Base-by-base conservation (phyloP, 345 rosid genomes). In the Citrus glauca region DNA sequence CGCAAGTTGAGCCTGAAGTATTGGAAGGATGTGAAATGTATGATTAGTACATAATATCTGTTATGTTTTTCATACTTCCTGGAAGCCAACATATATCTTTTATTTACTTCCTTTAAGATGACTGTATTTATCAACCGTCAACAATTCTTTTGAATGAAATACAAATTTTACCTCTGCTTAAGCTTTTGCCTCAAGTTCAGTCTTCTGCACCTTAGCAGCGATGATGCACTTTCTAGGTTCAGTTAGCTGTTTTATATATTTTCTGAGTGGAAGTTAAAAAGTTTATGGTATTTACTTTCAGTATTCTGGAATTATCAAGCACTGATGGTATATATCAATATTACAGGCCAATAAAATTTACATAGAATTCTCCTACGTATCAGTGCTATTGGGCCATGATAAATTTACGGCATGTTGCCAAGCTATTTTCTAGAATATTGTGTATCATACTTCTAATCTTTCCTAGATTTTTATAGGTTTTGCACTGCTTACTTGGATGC, bases 401-500 rank as follows among this genome's bases (percentile, higher is more conserved):
- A 74, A 73, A 38, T 48, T 42, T 10, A 33, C 60, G 25, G 37
- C 57, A 42, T 62, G 59, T 74, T 27, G 22, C 22, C 25, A 10
- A 11, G 70, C 73, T 69, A 25, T 74, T 62, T 35, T 42, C 27
- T 61, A 3, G 77, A 28, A 28, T 25, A 63, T 63, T 79, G 60
- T 33, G 66, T 48, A 69, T 72, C 63, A 50, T 78, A 66, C 77
- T 82, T 32, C 69, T 56, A 62, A 71, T 75, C 28, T 62, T 67
- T 71, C 69, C 55, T 66, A 1, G 61, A 53, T 17, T 70, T 77
- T 33, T 76, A 32, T 78, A 95, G 98, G 89, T 82, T 86, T 30
- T 92, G 89, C 78, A 45, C 83, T 84, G 86, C 92, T 69, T 89
- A 91, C 81, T 22, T 88, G 90, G 94, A 89, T 83, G 91, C 90